Evolutionary conservation across 306 rosid genomes (phyloP), one percentile per base, ranked within the genome.

Genomic region (Acacia crassicarpa): DNA sequence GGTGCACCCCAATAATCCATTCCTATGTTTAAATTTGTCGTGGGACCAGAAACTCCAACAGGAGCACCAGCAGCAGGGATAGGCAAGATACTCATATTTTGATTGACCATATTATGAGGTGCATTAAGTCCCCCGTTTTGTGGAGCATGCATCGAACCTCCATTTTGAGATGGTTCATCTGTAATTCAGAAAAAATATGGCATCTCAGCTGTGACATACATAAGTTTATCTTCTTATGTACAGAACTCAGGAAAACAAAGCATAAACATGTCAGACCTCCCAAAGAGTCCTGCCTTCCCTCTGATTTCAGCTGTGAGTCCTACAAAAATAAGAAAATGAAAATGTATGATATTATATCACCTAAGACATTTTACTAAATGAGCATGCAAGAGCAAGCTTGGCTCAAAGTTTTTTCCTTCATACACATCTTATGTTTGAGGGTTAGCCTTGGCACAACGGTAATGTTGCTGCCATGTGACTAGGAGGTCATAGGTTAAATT

Each of bases 1-100:
- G 96, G 93, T 19, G 99, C 79, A 48, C 93, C 93, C 99, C 99
- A 95, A 86, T 95, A 95, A 73, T 95, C 99, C 98, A 93, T 95
- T 86, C 99, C 99, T 75, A 95, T 95, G 81, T 95, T 95, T 72
- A 95, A 87, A 85, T 93, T 95, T 44, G 99, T 95, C 22, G 96
- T 82, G 74, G 98, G 99, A 81, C 99, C 97, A 73, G 98, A 74
- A 88, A 88, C 88, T 46, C 90, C 88, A 61, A 88, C 88, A 62
- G 94, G 92, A 84, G 91, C 88, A 84, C 95, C 99, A 78, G 88
- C 77, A 41, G 92, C 92, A 67, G 91, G 61, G 14, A 93, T 89
- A 41, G 98, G 93, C 51, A 91, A 17, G 17, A 89, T 76, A 83
- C 92, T 40, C 94, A 91, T 84, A 67, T 93, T 63, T 65, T 89